Base-by-base conservation (phyloP, 208 protist species). In the Leishmania tropica region DNA sequence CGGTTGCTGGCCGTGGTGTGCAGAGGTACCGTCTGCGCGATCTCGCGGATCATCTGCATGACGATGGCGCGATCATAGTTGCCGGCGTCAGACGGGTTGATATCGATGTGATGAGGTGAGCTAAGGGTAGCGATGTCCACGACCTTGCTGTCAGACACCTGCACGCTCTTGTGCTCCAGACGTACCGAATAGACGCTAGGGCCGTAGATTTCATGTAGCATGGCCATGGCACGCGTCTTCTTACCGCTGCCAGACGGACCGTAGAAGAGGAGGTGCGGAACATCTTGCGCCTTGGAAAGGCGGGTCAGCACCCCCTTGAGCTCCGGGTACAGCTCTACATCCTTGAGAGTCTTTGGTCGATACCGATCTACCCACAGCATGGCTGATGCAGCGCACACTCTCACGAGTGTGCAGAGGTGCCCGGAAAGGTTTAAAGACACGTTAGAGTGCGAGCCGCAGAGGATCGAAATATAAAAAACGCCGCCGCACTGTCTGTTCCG, bases 311-410 rank as follows among this genome's bases (percentile, higher is more conserved):
- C 88, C 10, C 87, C 75, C 2, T 93, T 98, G 8, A 99, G 79
- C 48, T 98, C 90, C 4, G 91, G 84, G 85, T 99, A 98, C 56
- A 99, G 97, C 78, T 99, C 95, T 42, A 99, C 89, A 64, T 98
- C 87, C 19, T 96, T 92, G 3, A 99, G 90, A n/a, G 89, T 93
- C 47, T 93, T 96, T 31, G 99, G 99, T n/a, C 99, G 93, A 89
- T 99, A 96, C 86, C 99, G 99, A 89, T 99, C 99, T 28, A 99
- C 98, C 99, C 98, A 99, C 75, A 99, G 85, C 96, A 99, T 99
- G 42, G 47, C 56, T 67, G 31, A 78, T 64, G 28, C 70, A 45
- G 21, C 70, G 7, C 42, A 3, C 24, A 35, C 45, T 47, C 40
- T n/a, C 40, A n/a, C 70, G 21, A 45, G 40, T 11, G 40, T 11